A percentile compares a stretch with the other conserved stretches of the same genome.
phyloP scores from a whole-genome alignment of 1,284 basidiomycete species.

The Cerrena zonata region DNA sequence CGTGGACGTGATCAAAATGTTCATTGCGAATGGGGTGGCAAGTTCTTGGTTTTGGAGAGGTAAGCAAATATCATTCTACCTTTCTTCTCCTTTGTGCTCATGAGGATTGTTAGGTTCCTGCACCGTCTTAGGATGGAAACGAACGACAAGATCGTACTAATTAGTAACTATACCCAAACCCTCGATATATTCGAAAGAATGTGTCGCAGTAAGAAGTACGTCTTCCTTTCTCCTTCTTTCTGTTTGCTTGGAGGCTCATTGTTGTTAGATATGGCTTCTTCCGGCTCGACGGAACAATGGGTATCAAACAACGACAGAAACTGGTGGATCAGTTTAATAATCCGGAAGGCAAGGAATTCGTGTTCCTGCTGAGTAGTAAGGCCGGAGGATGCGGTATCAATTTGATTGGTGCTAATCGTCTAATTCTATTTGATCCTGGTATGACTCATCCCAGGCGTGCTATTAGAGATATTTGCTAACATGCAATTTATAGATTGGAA shows the following conservation, averaged over 20 bases:
- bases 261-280: constrained; percentile 80
- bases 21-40: constrained; percentile 80
- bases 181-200: constrained; percentile 90
- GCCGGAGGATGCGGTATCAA: constrained; percentile 99
- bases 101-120: constrained; percentile 58
- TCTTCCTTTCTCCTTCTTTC: background rate
- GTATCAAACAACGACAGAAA: constrained; percentile 91
- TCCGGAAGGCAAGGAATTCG: constrained; percentile 89
- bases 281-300: constrained; percentile 91
- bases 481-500: constrained; percentile 97
- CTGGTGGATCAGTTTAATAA: constrained; percentile 97
- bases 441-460: constrained; percentile 17
- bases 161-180: constrained; percentile 98
- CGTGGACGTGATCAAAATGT: constrained; percentile 50
- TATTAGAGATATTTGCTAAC: background rate
- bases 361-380: constrained; percentile 94
- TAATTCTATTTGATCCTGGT: constrained; percentile 96
- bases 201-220: constrained; percentile 76
- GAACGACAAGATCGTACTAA: constrained; percentile 96
- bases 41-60: constrained; percentile 93
- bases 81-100: background rate
- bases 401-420: constrained; percentile 91
- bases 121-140: constrained; percentile 77
- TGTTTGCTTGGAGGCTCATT: background rate
- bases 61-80: constrained; percentile 28